Conservation (phyloP, 345 rosid species). For the Aurinia saxatilis region DNA sequence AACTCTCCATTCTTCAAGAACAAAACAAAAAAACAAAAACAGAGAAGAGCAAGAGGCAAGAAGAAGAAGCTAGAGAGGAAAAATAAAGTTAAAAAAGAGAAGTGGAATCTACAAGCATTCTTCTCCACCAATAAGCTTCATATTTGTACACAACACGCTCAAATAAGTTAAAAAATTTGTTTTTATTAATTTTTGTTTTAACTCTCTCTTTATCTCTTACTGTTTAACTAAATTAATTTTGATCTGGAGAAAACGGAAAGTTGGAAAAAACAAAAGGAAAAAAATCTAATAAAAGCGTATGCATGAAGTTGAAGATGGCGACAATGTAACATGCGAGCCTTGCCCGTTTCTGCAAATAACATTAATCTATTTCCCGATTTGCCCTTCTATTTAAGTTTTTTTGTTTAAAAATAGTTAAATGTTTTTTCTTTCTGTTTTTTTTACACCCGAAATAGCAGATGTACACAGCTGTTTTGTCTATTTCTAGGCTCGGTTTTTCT, state of each 20-base stretch:
- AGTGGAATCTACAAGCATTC: constrained; percentile 61
- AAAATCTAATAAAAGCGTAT: constrained; percentile 45
- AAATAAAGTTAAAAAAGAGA: constrained; percentile 33
- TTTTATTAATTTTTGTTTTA: background rate
- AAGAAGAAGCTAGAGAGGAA: constrained; percentile 12
- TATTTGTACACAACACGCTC: constrained; percentile 18
- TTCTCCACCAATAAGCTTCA: constrained; percentile 25
- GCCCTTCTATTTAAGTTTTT: constrained; percentile 27
- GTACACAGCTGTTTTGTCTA: constrained; percentile 10
- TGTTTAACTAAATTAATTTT: constrained; percentile 13
- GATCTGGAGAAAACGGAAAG: constrained; percentile 27
- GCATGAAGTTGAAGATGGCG: constrained; percentile 48
- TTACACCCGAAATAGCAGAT: constrained; percentile 1
- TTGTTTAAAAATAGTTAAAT: background rate
- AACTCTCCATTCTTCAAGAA: constrained; percentile 53
- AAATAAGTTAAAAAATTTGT: background rate
- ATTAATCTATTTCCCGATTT: constrained; percentile 20
- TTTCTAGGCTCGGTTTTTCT: background rate
- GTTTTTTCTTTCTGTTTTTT: background rate
- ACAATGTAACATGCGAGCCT: constrained; percentile 78
- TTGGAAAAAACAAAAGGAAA: constrained; percentile 13
- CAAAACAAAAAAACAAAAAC: background rate
- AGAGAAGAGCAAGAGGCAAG: background rate
- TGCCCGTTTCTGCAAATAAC: constrained; percentile 57
- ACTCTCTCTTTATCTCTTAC: constrained; percentile 8